Base-by-base conservation (phyloP, 768 basidiomycete genomes). In the Leucocoprinus birnbaumii region DNA sequence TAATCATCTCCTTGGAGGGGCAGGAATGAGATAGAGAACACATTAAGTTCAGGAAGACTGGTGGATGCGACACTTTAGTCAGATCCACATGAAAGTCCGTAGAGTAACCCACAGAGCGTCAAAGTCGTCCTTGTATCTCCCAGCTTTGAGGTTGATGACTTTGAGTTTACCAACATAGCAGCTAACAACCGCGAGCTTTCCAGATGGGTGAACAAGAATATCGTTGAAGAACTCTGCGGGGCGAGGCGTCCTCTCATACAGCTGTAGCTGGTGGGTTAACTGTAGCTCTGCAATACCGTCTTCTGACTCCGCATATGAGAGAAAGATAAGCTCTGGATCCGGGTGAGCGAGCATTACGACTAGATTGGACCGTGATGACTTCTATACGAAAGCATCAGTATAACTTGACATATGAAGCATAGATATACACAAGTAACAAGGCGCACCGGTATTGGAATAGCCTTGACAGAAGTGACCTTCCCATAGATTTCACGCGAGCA, bases 291-390 rank as follows among this genome's bases (percentile, higher is more conserved):
- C 72, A 40, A 56, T 63, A 11, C 67, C 71, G 16, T 52, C 60
- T 51, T 64, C 65, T 31, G 72, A 65, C 35, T 75, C 71, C 2
- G 66, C 66, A 63, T 84, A 87, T 2, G 71, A 65, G 38, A 93
- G 71, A 59, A 91, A 74, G 34, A 91, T 67, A 11, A 92, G 74
- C 57, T 85, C 83, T 8, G 90, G 87, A 31, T 88, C 82, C 1
- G 90, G 89, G 61, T 91, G 89, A 56, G 88, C 88, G 0, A 87
- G 79, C 64, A 92, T 75, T 27, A 90, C 75, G 19, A 90, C 65
- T 13, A 92, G 61, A 63, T 83, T 83, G 25, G 75, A 76, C 59
- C 69, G 73, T 41, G 71, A 72, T 53, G 71, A 72, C 71, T 65
- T 58, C 58, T 60, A 37, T 21, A 37, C 40, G 22, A 51, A 57